phyloP scores from a whole-genome alignment of 108 stramenopile species.

The Aurantiochytrium sp. region DNA sequence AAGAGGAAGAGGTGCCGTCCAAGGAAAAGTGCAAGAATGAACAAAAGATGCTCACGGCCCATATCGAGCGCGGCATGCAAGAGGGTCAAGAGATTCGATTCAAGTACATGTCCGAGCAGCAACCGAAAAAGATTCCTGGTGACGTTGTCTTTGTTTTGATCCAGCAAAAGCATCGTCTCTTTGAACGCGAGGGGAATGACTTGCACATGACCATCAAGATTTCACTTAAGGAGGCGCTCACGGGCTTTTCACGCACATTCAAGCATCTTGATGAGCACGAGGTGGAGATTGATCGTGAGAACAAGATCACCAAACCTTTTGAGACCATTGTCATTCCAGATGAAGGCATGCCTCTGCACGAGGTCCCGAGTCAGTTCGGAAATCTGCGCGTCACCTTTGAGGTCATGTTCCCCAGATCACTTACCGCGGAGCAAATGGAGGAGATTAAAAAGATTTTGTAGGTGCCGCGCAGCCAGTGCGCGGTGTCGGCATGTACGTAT shows the following conservation, averaged over 20 bases:
- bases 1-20: constrained; percentile 29
- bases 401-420: constrained; percentile 25
- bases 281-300: constrained; percentile 27
- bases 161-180: constrained; percentile 38
- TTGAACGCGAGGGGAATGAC: constrained; percentile 43
- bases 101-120: constrained; percentile 26
- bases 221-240: constrained; percentile 47
- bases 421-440: background rate
- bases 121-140: constrained; percentile 32
- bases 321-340: constrained; percentile 30
- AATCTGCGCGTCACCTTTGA: constrained; percentile 30
- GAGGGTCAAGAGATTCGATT: constrained; percentile 9
- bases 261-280: constrained; percentile 48
- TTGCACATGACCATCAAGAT: constrained; percentile 44
- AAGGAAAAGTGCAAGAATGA: constrained; percentile 34
- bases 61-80: constrained; percentile 25
- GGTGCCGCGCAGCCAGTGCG: too few species aligned
- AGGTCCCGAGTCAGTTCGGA: constrained; percentile 19
- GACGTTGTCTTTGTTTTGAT: constrained; percentile 45
- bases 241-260: constrained; percentile 41
- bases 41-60: constrained; percentile 20
- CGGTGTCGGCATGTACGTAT: too few species aligned
- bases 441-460: background rate
- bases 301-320: constrained; percentile 36
- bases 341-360: constrained; percentile 53